A percentile compares a stretch with the other conserved stretches of the same genome.
Evolutionary conservation across 805 yeast genomes (phyloP).

Genomic region (Candida broadrunensis): DNA sequence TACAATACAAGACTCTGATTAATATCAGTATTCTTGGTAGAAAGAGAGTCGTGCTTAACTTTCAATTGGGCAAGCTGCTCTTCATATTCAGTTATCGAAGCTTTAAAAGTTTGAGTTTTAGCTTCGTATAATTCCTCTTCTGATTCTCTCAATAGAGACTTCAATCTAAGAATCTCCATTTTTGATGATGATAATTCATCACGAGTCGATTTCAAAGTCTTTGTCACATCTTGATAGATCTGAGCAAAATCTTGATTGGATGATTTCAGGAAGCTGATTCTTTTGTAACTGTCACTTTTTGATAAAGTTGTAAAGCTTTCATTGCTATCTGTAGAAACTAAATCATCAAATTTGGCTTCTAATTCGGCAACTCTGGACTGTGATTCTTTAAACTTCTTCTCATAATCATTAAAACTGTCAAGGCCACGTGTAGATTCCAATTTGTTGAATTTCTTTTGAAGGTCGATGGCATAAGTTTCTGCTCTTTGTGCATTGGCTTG

Average conservation of each 20-base stretch:
- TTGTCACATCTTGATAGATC: constrained; percentile 49
- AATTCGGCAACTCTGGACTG: constrained; percentile 31
- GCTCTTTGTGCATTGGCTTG: constrained; percentile 50
- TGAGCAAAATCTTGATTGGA: constrained; percentile 45
- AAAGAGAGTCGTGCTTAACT: constrained; percentile 55
- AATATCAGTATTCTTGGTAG: constrained; percentile 55
- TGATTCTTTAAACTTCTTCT: constrained; percentile 32
- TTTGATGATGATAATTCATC: constrained; percentile 41
- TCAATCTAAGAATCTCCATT: constrained; percentile 39
- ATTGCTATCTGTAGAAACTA: constrained; percentile 13
- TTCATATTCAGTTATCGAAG: constrained; percentile 32
- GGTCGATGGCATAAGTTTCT: constrained; percentile 45
- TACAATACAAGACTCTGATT: constrained; percentile 56
- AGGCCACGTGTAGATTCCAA: constrained; percentile 40
- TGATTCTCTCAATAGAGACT: constrained; percentile 38
- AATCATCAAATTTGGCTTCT: constrained; percentile 25
- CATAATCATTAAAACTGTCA: constrained; percentile 31
- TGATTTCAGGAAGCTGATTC: constrained; percentile 21
- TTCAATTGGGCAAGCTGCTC: constrained; percentile 47
- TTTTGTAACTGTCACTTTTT: constrained; percentile 33
- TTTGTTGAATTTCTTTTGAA: constrained; percentile 41
- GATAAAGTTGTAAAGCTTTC: constrained; percentile 14
- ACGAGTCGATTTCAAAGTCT: constrained; percentile 41
- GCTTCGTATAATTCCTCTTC: constrained; percentile 42
- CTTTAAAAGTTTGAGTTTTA: constrained; percentile 40